A percentile compares a stretch with the other conserved stretches of the same genome.
phyloP scores from a whole-genome alignment of 148 eudicot species.

The Diospyros kaki region DNA sequence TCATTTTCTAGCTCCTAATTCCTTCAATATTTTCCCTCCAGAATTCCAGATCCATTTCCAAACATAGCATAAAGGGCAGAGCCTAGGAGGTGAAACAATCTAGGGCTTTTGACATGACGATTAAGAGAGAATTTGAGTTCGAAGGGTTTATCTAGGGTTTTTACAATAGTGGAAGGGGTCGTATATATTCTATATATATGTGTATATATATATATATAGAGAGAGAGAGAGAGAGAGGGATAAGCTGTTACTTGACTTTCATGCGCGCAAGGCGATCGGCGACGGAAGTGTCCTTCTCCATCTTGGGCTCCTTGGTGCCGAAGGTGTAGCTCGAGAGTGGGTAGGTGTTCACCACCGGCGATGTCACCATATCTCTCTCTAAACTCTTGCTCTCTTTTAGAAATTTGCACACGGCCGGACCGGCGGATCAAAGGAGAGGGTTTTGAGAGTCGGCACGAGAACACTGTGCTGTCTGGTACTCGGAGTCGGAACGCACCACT shows the following conservation, averaged over 20 bases:
- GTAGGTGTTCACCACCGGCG: constrained; percentile 54
- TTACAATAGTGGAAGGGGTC: no score
- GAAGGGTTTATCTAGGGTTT: not conserved
- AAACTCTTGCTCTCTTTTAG: constrained; percentile 14
- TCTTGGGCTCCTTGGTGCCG: constrained; percentile 84
- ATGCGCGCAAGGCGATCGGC: constrained; percentile 97
- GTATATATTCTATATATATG: no score
- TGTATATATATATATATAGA: no score
- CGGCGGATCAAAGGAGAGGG: not conserved
- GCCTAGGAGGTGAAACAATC: no score
- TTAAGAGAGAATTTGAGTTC: not conserved
- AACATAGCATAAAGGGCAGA: no score
- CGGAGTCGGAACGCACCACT: no score
- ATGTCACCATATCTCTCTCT: constrained; percentile 32
- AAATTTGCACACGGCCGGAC: not conserved
- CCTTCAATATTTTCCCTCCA: no score
- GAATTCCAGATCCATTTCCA: no score
- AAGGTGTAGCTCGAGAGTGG: constrained; percentile 84
- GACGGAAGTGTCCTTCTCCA: constrained; percentile 94
- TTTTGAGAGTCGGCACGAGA: not conserved
- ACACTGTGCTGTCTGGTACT: no score
- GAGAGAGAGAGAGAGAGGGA: not conserved
- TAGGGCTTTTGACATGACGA: no score
- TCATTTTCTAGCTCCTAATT: no score
- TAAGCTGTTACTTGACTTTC: constrained; percentile 62